phyloP scores from a whole-genome alignment of 2,329 filamentous ascomycete species.

The Apiospora sp. region DNA sequence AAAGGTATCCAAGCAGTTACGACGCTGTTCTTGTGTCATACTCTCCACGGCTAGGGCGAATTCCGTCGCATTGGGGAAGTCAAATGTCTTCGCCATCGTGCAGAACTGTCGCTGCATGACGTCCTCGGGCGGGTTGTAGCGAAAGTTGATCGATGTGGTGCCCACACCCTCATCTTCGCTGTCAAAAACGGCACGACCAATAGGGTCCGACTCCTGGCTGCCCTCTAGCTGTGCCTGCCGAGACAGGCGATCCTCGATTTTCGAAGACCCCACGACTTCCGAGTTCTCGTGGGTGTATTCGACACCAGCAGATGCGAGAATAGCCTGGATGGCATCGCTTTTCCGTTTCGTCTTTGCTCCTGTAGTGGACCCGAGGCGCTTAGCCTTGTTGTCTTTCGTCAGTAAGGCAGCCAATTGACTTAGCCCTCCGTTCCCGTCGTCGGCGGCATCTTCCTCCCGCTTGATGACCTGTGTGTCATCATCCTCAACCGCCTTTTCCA shows the following conservation, averaged over 20 bases:
- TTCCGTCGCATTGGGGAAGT: constrained; percentile 77
- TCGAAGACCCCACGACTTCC: constrained; percentile 92
- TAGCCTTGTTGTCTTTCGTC: constrained; percentile 55
- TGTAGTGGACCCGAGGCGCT: constrained; percentile 42
- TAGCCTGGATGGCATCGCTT: constrained; percentile 85
- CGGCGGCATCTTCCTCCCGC: constrained; percentile 54
- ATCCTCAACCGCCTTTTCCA: constrained; percentile 66
- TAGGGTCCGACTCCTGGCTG: constrained; percentile 53
- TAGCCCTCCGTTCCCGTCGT: constrained; percentile 72
- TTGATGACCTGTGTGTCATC: constrained; percentile 54
- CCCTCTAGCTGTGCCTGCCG: constrained; percentile 73
- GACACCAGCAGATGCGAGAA: constrained; percentile 86
- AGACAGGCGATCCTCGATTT: constrained; percentile 86
- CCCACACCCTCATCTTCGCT: constrained; percentile 44
- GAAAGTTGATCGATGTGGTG: constrained; percentile 46
- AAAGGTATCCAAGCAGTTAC: constrained; percentile 81
- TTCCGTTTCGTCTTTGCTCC: constrained; percentile 50
- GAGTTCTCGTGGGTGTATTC: constrained; percentile 97
- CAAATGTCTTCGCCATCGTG: constrained; percentile 83
- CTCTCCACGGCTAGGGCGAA: constrained; percentile 92
- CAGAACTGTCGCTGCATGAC: constrained; percentile 87
- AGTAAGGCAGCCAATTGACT: constrained; percentile 74
- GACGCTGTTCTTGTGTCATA: constrained; percentile 85
- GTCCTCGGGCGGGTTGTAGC: constrained; percentile 76
- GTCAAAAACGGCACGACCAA: constrained; percentile 64